Evolutionary conservation across 345 rosid genomes (phyloP).

Genomic region (Limnanthes douglasii): DNA sequence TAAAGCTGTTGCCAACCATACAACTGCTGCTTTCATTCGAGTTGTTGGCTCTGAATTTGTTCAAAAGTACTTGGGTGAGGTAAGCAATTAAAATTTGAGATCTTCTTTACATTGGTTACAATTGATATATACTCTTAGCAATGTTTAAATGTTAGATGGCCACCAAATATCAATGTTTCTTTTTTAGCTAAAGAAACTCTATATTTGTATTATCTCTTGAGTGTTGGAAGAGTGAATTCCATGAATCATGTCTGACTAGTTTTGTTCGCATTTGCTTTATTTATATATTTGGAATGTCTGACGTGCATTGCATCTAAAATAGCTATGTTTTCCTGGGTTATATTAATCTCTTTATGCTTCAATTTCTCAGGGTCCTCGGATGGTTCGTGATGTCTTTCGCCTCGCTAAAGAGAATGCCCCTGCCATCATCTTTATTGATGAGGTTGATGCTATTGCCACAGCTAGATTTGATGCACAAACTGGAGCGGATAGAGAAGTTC

Average conservation of each 20-base stretch:
- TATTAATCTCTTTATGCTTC: no score
- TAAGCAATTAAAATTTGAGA: no score
- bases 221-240: no score
- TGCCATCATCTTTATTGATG: constrained; percentile 93
- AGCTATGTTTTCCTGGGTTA: not conserved
- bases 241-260: no score
- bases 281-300: no score
- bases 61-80: constrained; percentile 98
- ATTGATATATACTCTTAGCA: no score
- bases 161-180: no score
- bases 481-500: constrained; percentile 99
- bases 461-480: constrained; percentile 99
- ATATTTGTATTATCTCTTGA: not conserved
- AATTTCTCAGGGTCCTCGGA: constrained; percentile 69
- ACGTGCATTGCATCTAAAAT: no score
- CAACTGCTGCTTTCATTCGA: constrained; percentile 95
- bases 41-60: constrained; percentile 99
- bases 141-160: no score
- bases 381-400: constrained; percentile 99
- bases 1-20: constrained; percentile 94
- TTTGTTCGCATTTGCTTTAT: no score
- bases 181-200: not conserved
- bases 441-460: constrained; percentile 96
- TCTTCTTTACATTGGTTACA: no score
- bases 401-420: constrained; percentile 99